These are phyloP conservation scores for Plantago elongata DNA, from an alignment of 257 asterid genomes.

Conservation along the genomic window DNA sequence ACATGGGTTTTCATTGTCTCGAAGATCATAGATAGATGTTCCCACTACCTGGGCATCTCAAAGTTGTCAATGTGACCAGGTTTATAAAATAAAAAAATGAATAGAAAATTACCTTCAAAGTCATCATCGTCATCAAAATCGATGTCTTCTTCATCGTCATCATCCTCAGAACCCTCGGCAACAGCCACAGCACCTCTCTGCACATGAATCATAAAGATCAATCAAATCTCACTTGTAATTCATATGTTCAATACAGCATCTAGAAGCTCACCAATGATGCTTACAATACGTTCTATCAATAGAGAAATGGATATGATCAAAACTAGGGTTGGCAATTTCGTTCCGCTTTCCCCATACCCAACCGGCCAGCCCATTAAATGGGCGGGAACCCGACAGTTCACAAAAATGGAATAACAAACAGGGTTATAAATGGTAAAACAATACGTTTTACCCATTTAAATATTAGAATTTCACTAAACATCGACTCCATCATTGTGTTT, in stretches of 20 bases:
- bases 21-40: too few species aligned
- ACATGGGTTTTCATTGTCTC: too few species aligned
- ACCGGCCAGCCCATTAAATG: too few species aligned
- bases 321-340: too few species aligned
- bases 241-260: background rate
- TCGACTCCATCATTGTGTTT: too few species aligned
- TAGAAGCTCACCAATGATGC: background rate
- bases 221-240: background rate
- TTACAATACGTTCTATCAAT: background rate
- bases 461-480: too few species aligned
- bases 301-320: slow-evolving; percentile 1
- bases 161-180: slow-evolving; percentile 67
- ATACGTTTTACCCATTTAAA: too few species aligned
- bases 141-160: slow-evolving; percentile 59
- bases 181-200: slow-evolving; percentile 69
- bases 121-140: slow-evolving; percentile 91
- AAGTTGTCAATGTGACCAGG: background rate
- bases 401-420: too few species aligned
- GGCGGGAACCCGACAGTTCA: too few species aligned
- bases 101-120: slow-evolving; percentile 57
- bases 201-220: slow-evolving; percentile 11
- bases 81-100: background rate
- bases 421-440: too few species aligned
- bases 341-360: too few species aligned
- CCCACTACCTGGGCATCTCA: background rate